A percentile compares a stretch with the other conserved stretches of the same genome.
phyloP scores from a whole-genome alignment of 2,329 filamentous ascomycete species.

The Kalmusia sp. region DNA sequence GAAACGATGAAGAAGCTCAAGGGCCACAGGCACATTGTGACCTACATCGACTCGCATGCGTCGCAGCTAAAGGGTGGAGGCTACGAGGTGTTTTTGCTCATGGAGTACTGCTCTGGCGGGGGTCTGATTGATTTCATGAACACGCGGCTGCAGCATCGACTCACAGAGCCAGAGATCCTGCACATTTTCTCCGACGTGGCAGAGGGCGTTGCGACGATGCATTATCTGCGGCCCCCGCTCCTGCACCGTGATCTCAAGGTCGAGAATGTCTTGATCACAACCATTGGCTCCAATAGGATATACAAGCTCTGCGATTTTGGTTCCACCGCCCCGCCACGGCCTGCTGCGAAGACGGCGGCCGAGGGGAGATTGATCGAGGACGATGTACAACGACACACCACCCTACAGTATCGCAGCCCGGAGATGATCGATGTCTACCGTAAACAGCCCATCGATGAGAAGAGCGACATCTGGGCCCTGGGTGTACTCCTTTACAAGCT shows the following conservation, averaged over 20 bases:
- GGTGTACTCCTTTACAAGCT: slow-evolving; percentile 96
- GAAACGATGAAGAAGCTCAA: slow-evolving; percentile 99
- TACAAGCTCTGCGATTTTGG: slow-evolving; percentile 99
- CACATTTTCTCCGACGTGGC: slow-evolving; percentile 96
- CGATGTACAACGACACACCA: slow-evolving; percentile 96
- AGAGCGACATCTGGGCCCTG: slow-evolving; percentile 97
- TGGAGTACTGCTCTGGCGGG: slow-evolving; percentile 96
- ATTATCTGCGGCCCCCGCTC: slow-evolving; percentile 93
- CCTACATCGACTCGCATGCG: slow-evolving; percentile 97
- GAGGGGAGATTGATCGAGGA: slow-evolving; percentile 95
- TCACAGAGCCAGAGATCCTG: slow-evolving; percentile 97
- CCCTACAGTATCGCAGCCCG: slow-evolving; percentile 94
- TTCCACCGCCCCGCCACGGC: slow-evolving; percentile 81
- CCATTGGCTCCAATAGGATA: slow-evolving; percentile 67
- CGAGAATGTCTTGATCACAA: slow-evolving; percentile 92
- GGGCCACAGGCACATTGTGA: slow-evolving; percentile 94
- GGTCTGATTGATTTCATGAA: slow-evolving; percentile 99
- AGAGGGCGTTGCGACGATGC: slow-evolving; percentile 97
- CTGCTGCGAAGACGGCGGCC: slow-evolving; percentile 82
- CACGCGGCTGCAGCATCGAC: slow-evolving; percentile 90
- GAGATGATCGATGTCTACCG: slow-evolving; percentile 99
- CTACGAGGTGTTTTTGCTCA: slow-evolving; percentile 97
- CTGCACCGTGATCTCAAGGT: slow-evolving; percentile 96
- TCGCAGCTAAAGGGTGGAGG: slow-evolving; percentile 91
- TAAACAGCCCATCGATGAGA: slow-evolving; percentile 96